Percentiles rank a stretch among this genome's conserved stretches.
Conservation (phyloP, 345 rosid genomes). For the Arabis hirsuta region DNA sequence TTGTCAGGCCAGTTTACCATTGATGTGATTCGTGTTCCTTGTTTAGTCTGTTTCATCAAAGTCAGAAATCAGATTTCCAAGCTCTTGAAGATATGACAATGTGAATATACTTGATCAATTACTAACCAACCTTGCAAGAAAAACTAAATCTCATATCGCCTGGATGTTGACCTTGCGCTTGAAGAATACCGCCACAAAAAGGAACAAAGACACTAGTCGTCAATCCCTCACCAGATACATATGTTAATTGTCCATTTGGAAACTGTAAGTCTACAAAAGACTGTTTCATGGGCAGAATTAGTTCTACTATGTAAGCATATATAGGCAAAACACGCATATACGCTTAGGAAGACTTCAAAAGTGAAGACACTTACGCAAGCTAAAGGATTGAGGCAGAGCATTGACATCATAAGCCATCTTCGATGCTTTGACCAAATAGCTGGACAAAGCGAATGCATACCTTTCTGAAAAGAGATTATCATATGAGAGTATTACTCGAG, state of each 20-base stretch:
- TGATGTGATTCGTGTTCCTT: slow-evolving; percentile 89
- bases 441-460: slow-evolving; percentile 96
- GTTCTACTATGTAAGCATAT: slow-evolving; percentile 16
- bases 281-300: slow-evolving; percentile 45
- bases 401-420: slow-evolving; percentile 98
- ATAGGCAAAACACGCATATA: background rate
- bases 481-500: slow-evolving; percentile 20
- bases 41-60: slow-evolving; percentile 66
- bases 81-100: background rate
- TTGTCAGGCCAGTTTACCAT: slow-evolving; percentile 91
- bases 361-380: slow-evolving; percentile 70
- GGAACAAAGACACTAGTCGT: slow-evolving; percentile 92
- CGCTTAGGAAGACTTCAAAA: background rate
- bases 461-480: slow-evolving; percentile 61
- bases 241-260: slow-evolving; percentile 91
- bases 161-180: slow-evolving; percentile 97
- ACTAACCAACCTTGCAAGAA: slow-evolving; percentile 70
- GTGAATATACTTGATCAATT: background rate
- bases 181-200: slow-evolving; percentile 86
- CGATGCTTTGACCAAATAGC: slow-evolving; percentile 97
- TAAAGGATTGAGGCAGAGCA: slow-evolving; percentile 90
- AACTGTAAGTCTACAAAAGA: slow-evolving; percentile 94
- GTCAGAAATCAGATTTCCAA: slow-evolving; percentile 1
- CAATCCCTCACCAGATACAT: slow-evolving; percentile 90
- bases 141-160: slow-evolving; percentile 97